Conservation (phyloP, 108 stramenopile species). For the Skeletonema grethae region DNA sequence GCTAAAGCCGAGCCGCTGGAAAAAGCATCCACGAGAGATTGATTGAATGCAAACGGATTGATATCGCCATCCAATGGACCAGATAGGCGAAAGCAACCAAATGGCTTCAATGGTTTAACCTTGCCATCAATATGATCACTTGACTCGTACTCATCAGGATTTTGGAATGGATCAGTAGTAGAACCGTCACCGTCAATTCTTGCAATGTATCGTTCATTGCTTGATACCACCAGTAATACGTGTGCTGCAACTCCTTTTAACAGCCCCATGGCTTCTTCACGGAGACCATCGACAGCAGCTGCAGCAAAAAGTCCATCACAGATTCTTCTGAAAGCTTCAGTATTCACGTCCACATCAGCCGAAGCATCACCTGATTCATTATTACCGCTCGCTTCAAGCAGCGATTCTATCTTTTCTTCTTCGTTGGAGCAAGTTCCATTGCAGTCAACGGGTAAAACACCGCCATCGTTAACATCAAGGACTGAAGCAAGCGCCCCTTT, state of each 20-base stretch:
- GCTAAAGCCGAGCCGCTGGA: conserved; percentile 18
- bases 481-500: conserved; percentile 53
- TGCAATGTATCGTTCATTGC: conserved; percentile 41
- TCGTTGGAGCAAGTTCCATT: not conserved
- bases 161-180: conserved; percentile 21
- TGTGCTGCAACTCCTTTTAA: conserved; percentile 63
- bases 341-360: conserved; percentile 1
- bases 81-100: conserved; percentile 67
- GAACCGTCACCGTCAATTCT: conserved; percentile 73
- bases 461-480: conserved; percentile 35
- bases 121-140: conserved; percentile 38
- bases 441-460: not conserved
- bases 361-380: conserved; percentile 13
- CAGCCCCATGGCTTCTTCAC: conserved; percentile 36
- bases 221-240: conserved; percentile 49
- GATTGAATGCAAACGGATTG: conserved; percentile 59
- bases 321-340: conserved; percentile 44
- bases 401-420: conserved; percentile 6
- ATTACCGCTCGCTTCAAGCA: conserved; percentile 10
- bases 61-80: conserved; percentile 41
- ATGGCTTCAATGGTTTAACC: conserved; percentile 60
- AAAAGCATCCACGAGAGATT: conserved; percentile 60
- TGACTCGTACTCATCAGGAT: conserved; percentile 23
- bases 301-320: conserved; percentile 53
- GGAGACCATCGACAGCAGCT: conserved; percentile 25